These are phyloP conservation scores for Rubia yunnanensis DNA, from an alignment of 257 asterid species.

Conservation along the genomic window DNA sequence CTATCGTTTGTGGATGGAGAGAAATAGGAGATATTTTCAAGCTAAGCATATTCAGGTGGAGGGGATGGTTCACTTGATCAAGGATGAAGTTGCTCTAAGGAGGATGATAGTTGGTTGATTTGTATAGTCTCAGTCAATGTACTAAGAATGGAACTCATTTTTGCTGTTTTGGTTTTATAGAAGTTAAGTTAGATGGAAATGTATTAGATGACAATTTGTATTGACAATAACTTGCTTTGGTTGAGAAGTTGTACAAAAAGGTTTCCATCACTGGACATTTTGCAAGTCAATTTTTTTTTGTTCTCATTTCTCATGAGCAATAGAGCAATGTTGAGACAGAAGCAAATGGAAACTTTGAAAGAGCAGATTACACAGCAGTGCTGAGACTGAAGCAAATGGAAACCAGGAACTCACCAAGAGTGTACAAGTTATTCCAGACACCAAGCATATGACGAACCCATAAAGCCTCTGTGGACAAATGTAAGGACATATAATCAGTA, in stretches of 20 bases:
- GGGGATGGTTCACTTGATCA: background rate
- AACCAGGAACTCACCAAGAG: conserved; percentile 52
- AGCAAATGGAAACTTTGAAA: background rate
- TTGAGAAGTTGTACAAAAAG: too few relatives aligned
- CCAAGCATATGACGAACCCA: conserved; percentile 86
- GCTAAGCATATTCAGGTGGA: background rate
- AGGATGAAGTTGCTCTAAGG: background rate
- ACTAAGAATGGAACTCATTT: background rate
- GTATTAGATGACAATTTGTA: too few relatives aligned
- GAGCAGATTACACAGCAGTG: background rate
- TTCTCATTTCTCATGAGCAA: background rate
- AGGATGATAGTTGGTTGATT: background rate
- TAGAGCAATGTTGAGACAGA: background rate
- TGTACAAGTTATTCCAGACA: conserved; percentile 83
- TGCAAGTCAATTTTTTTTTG: background rate
- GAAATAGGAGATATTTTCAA: background rate
- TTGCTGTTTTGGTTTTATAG: too few relatives aligned
- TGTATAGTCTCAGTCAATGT: background rate
- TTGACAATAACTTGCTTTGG: too few relatives aligned
- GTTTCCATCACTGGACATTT: background rate
- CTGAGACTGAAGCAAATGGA: background rate
- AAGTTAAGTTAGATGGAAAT: too few relatives aligned
- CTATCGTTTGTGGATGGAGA: background rate
- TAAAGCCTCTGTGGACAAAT: conserved; percentile 59
- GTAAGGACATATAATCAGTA: conserved; percentile 5